Evolutionary conservation across 192 early-diverging fungal species (phyloP).

Genomic region (Podila clonocystis): DNA sequence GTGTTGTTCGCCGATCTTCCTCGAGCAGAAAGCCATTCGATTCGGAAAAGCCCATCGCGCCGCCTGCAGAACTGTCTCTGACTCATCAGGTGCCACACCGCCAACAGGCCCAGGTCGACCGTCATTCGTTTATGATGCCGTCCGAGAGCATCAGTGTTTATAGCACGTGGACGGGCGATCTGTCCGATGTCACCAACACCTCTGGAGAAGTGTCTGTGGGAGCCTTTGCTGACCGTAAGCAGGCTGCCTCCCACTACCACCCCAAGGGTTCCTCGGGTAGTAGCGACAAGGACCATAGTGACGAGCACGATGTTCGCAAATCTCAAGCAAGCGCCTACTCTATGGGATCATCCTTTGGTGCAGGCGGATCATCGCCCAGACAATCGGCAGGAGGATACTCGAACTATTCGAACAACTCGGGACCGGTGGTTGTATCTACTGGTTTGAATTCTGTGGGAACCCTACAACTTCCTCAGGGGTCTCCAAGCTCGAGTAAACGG

Average conservation of each 20-base stretch:
- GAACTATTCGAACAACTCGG: conserved; percentile 38
- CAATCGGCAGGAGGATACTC: conserved; percentile 36
- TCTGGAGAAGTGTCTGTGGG: conserved; percentile 47
- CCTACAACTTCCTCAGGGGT: neutral
- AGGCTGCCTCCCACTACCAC: neutral
- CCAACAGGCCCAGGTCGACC: conserved; percentile 11
- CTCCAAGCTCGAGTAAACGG: too few species aligned
- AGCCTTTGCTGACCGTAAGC: conserved; percentile 38
- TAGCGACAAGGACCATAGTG: neutral
- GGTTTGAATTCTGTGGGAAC: conserved; percentile 8
- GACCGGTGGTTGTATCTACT: conserved; percentile 16
- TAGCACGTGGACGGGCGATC: conserved; percentile 44
- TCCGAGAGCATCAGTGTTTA: conserved; percentile 30
- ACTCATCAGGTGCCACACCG: neutral
- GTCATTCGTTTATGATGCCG: conserved; percentile 48
- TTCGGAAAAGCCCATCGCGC: neutral
- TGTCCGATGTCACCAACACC: conserved; percentile 46
- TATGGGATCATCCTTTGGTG: conserved; percentile 38
- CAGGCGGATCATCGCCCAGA: neutral
- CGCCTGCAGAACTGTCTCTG: neutral
- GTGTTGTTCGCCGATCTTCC: conserved; percentile 24
- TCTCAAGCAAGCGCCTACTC: conserved; percentile 38
- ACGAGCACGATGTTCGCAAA: conserved; percentile 26
- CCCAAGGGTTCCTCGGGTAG: conserved; percentile 10
- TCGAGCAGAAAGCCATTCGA: neutral